Evolutionary conservation across 2,329 filamentous ascomycete genomes (phyloP).

Genomic region (Fusarium sp.): DNA sequence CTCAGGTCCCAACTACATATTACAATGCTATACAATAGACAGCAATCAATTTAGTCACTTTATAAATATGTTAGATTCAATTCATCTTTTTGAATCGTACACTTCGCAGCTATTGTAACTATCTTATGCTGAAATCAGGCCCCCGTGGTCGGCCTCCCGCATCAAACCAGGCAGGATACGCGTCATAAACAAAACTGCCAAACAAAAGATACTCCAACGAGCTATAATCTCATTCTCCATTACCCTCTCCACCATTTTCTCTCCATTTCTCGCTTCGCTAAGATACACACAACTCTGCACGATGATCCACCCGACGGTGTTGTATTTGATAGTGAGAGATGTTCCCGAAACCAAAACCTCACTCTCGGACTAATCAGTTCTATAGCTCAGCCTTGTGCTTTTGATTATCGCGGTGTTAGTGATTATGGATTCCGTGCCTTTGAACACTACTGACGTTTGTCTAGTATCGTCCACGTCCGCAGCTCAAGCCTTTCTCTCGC

Average conservation of each 20-base stretch:
- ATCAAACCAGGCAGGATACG: conserved; percentile 11
- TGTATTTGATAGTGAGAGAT: conserved; percentile 49
- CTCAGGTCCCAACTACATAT: not conserved
- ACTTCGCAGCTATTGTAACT: not conserved
- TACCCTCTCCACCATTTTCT: not conserved
- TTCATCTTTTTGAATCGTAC: accelerated
- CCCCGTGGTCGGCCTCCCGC: conserved; percentile 28
- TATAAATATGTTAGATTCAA: accelerated
- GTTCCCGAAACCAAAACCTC: not conserved
- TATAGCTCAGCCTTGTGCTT: conserved; percentile 48
- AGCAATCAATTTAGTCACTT: not conserved
- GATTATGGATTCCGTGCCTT: not conserved
- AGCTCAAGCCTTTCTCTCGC: conserved; percentile 56
- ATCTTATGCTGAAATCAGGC: not conserved
- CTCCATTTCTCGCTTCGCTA: no score
- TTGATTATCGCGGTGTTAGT: conserved; percentile 51
- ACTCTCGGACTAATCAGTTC: not conserved
- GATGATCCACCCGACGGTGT: conserved; percentile 48
- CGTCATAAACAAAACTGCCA: conserved; percentile 7
- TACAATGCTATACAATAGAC: not conserved
- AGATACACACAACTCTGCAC: not conserved
- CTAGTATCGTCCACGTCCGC: conserved; percentile 56
- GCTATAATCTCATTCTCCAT: not conserved
- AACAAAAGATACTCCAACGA: not conserved
- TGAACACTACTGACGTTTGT: conserved; percentile 1